Evolutionary conservation across 768 basidiomycete species (phyloP).

Genomic region (Naganishia vaughanmartiniae): DNA sequence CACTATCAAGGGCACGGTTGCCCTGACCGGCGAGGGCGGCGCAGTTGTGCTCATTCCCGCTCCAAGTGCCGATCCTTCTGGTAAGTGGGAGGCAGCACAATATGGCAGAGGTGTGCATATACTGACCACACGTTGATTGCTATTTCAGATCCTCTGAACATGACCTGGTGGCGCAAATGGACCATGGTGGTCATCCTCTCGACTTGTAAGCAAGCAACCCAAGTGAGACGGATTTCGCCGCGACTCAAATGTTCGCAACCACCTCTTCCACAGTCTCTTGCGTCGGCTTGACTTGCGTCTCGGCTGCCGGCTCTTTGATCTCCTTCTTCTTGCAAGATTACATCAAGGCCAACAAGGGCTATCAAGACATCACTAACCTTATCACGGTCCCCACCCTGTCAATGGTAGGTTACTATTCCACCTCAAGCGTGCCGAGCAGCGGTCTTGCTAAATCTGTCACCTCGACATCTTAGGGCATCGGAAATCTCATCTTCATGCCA

Average conservation of each 20-base stretch:
- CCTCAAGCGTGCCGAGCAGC: neutral
- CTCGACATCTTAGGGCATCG: conserved; percentile 1
- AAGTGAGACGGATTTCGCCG: neutral
- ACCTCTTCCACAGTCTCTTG: neutral
- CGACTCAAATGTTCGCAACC: neutral
- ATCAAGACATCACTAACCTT: conserved; percentile 13
- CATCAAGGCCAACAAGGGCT: conserved; percentile 11
- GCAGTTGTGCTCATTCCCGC: conserved; percentile 1
- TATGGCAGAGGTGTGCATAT: neutral
- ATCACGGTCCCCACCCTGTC: conserved; percentile 12
- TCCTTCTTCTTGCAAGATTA: conserved; percentile 10
- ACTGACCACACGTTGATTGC: neutral
- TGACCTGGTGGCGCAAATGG: conserved; percentile 13
- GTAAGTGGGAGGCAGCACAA: neutral
- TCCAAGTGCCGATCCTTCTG: conserved; percentile 9
- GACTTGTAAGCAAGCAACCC: neutral
- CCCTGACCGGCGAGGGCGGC: neutral
- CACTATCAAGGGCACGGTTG: conserved; percentile 8
- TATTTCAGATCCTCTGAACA: conserved; percentile 11
- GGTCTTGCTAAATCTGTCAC: neutral
- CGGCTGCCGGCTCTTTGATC: conserved; percentile 3
- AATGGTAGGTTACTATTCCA: neutral
- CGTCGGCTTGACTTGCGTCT: conserved; percentile 14
- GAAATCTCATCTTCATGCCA: conserved; percentile 5
- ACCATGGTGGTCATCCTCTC: conserved; percentile 2